phyloP scores from a whole-genome alignment of 306 rosid genomes.

The Casuarina glauca region DNA sequence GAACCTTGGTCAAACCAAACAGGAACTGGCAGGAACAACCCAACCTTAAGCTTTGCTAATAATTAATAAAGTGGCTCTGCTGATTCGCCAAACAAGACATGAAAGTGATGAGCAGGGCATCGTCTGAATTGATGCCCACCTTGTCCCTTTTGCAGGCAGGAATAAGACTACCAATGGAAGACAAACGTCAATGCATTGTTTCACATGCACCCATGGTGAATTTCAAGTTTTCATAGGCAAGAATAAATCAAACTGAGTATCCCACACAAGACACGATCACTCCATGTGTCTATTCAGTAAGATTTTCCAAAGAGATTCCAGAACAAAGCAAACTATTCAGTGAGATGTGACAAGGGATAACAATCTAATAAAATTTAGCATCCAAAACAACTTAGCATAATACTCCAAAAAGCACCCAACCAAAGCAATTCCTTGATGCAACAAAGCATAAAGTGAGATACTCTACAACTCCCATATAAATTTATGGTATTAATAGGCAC shows the following conservation, averaged over 20 bases:
- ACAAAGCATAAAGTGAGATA: too few relatives aligned
- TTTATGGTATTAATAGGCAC: too few relatives aligned
- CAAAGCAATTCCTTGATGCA: too few relatives aligned
- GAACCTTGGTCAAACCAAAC: not conserved
- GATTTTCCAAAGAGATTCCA: too few relatives aligned
- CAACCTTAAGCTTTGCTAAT: not conserved
- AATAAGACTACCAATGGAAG: not conserved
- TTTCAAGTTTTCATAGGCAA: not conserved
- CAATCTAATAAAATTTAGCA: too few relatives aligned
- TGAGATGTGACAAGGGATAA: too few relatives aligned
- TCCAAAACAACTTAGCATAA: too few relatives aligned
- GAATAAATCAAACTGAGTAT: not conserved
- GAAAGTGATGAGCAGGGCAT: not conserved
- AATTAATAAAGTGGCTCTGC: not conserved
- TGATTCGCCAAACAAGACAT: not conserved
- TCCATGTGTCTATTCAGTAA: not conserved
- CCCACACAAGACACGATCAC: not conserved
- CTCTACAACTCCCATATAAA: too few relatives aligned
- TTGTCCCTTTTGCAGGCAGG: not conserved
- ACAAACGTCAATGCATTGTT: not conserved
- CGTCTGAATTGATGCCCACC: not conserved
- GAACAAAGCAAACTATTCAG: too few relatives aligned
- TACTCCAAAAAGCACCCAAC: too few relatives aligned
- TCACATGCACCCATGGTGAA: not conserved
- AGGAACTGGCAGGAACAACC: not conserved